These are phyloP conservation scores for Wakefieldia striispora DNA, from an alignment of 768 basidiomycete species.

Conservation along the genomic window DNA sequence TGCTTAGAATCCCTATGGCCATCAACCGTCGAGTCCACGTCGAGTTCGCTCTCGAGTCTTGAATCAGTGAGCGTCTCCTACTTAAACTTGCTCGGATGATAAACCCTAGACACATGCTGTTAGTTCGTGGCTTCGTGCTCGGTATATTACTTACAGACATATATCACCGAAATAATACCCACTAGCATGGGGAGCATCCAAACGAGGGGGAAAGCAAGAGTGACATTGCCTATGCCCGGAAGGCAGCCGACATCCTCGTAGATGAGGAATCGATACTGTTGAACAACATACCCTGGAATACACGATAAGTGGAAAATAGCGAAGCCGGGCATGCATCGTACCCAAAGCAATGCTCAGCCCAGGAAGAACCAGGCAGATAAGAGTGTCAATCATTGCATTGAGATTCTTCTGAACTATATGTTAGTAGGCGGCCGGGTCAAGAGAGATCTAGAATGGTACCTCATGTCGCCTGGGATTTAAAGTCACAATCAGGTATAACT, in stretches of 20 bases:
- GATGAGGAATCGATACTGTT: constrained; percentile 52
- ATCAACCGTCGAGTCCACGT: constrained; percentile 17
- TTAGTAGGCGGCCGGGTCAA: neutral
- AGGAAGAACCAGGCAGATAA: constrained; percentile 34
- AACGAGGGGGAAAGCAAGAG: constrained; percentile 40
- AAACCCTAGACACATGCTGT: constrained; percentile 6
- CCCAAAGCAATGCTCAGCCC: constrained; percentile 30
- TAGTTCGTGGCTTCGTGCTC: neutral
- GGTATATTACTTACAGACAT: constrained; percentile 26
- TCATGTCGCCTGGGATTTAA: constrained; percentile 7
- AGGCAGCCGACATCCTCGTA: constrained; percentile 48
- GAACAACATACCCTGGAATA: constrained; percentile 42
- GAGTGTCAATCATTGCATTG: constrained; percentile 25
- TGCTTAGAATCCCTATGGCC: constrained; percentile 5
- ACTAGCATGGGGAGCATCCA: constrained; percentile 45
- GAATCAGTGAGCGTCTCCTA: neutral
- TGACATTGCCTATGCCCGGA: constrained; percentile 33
- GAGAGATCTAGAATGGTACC: constrained; percentile 3
- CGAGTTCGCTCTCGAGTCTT: neutral
- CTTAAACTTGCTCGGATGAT: constrained; percentile 3
- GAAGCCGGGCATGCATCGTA: constrained; percentile 9
- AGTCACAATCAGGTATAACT: constrained; percentile 45
- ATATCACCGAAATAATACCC: constrained; percentile 43
- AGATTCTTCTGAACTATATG: constrained; percentile 20
- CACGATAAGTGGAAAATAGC: constrained; percentile 1